Evolutionary conservation across 495 filamentous ascomycete species (phyloP).

Genomic region (Xylaria curta): DNA sequence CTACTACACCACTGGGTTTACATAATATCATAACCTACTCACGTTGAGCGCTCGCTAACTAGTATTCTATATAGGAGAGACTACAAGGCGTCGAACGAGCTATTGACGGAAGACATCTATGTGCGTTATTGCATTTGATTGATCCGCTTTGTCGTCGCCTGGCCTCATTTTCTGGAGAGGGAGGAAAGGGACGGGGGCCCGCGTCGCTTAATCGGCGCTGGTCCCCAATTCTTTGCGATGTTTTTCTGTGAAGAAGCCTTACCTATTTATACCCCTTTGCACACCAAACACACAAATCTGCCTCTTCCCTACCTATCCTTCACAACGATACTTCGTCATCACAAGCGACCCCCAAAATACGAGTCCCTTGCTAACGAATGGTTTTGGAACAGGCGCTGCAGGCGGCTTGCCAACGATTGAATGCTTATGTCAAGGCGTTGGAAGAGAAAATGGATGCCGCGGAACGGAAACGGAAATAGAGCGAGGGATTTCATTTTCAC

Average conservation of each 20-base stretch:
- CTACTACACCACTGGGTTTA: not conserved
- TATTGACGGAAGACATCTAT: conserved; percentile 94
- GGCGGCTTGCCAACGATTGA: conserved; percentile 82
- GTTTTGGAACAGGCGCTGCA: conserved; percentile 74
- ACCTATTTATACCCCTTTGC: conserved; percentile 3
- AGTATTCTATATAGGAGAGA: conserved; percentile 59
- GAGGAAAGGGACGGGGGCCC: conserved; percentile 19
- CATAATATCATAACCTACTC: not conserved
- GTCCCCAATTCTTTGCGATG: conserved; percentile 29
- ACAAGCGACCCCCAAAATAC: conserved; percentile 24
- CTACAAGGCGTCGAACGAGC: conserved; percentile 91
- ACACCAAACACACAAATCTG: conserved; percentile 9
- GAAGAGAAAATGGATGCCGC: conserved; percentile 81
- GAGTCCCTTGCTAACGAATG: conserved; percentile 17
- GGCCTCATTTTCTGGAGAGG: conserved; percentile 29
- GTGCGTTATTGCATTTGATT: conserved; percentile 69
- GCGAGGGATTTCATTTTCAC: conserved; percentile 19
- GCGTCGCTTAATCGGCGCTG: conserved; percentile 24
- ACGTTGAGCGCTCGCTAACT: conserved; percentile 4
- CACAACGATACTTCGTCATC: not conserved
- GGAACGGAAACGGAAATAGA: conserved; percentile 57
- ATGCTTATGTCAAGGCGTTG: conserved; percentile 78
- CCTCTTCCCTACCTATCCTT: conserved; percentile 18
- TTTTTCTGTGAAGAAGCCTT: conserved; percentile 28
- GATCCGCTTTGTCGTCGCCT: conserved; percentile 33